Evolutionary conservation across 2,329 filamentous ascomycete species (phyloP).

Genomic region (Colletotrichum sp.): DNA sequence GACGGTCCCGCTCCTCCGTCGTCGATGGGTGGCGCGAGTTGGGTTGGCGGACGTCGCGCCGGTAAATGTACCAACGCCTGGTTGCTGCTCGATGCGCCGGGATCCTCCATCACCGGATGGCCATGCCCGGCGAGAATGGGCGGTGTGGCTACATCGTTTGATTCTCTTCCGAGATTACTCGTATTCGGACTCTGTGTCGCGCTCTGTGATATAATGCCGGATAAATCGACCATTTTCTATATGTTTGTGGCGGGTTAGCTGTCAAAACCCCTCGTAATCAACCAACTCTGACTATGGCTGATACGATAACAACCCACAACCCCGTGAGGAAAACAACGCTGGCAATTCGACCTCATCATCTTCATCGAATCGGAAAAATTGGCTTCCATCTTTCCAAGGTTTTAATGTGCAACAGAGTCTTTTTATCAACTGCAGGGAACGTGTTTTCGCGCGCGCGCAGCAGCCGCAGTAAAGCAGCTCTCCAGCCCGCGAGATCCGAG

Average conservation of each 20-base stretch:
- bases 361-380: neutral
- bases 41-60: neutral
- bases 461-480: neutral
- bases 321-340: neutral
- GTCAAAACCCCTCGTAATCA: neutral
- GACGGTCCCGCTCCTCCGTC: neutral
- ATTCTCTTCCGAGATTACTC: neutral
- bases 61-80: constrained; percentile 3
- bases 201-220: constrained; percentile 20
- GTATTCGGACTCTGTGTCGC: constrained; percentile 1
- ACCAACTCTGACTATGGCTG: neutral
- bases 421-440: neutral
- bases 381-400: neutral
- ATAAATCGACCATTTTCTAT: constrained; percentile 24
- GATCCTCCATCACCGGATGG: neutral
- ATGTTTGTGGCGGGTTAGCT: constrained; percentile 4
- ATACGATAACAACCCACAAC: neutral
- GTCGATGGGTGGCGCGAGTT: neutral
- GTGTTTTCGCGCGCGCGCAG: neutral
- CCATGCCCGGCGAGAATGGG: neutral
- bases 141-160: neutral
- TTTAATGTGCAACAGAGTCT: neutral
- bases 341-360: neutral
- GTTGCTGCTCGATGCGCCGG: neutral
- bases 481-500: neutral